Conservation (phyloP, 805 yeast genomes). For the Torulaspora gathmanii region DNA sequence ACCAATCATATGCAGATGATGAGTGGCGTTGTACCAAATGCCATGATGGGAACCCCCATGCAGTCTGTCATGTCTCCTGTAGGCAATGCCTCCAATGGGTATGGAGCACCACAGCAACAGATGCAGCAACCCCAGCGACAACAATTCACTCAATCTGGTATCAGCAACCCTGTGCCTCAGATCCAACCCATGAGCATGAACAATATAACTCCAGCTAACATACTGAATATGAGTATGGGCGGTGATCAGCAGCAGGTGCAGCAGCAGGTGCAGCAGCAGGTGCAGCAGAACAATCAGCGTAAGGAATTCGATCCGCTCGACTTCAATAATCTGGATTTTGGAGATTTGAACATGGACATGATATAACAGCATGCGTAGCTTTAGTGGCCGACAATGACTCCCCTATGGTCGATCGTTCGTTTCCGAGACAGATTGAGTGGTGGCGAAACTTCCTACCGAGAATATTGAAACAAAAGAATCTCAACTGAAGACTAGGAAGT, state of each 20-base stretch:
- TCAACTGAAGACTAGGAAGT: too few species aligned
- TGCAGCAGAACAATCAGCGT: conserved; percentile 5
- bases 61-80: conserved; percentile 22
- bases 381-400: not conserved
- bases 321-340: conserved; percentile 30
- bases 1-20: conserved; percentile 17
- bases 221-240: conserved; percentile 19
- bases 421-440: not conserved
- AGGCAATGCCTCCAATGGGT: conserved; percentile 9
- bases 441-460: too few species aligned
- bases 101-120: conserved; percentile 9
- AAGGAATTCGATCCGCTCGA: conserved; percentile 24
- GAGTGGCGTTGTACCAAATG: conserved; percentile 22
- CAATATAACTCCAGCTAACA: conserved; percentile 23
- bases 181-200: conserved; percentile 15
- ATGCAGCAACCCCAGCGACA: conserved; percentile 10
- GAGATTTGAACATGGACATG: conserved; percentile 32
- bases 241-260: conserved; percentile 14
- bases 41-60: conserved; percentile 24
- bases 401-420: not conserved
- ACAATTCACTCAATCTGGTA: conserved; percentile 8
- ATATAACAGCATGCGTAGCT: conserved; percentile 10
- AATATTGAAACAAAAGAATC: too few species aligned
- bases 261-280: conserved; percentile 5
- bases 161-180: conserved; percentile 8